Evolutionary conservation across 306 rosid genomes (phyloP).

Genomic region (Glycyrrhiza uralensis): DNA sequence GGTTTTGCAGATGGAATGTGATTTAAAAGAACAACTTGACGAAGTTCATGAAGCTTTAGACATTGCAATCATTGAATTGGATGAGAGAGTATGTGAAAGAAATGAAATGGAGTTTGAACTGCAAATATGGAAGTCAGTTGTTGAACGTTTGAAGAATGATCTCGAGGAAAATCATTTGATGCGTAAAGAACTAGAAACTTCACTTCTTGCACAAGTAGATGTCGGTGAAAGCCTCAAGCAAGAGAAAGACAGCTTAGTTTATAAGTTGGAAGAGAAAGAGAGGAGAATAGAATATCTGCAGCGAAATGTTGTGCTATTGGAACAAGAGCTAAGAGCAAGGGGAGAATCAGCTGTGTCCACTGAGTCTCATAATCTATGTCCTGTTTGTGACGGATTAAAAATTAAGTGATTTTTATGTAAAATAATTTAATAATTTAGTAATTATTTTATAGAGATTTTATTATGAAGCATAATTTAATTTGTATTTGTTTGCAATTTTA

Average conservation of each 20-base stretch:
- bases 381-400: too few relatives aligned
- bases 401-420: too few relatives aligned
- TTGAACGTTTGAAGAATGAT: slow-evolving; percentile 47
- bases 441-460: too few relatives aligned
- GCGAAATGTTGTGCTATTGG: slow-evolving; percentile 38
- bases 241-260: slow-evolving; percentile 40
- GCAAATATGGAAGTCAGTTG: slow-evolving; percentile 55
- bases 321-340: slow-evolving; percentile 36
- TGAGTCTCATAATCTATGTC: slow-evolving; percentile 13
- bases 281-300: slow-evolving; percentile 38
- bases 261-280: slow-evolving; percentile 44
- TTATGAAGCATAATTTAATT: too few relatives aligned
- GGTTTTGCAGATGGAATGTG: slow-evolving; percentile 29
- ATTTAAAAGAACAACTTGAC: slow-evolving; percentile 29
- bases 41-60: slow-evolving; percentile 48
- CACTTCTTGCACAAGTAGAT: slow-evolving; percentile 68
- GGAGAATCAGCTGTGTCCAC: slow-evolving; percentile 13
- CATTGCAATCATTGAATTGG: slow-evolving; percentile 43
- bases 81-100: slow-evolving; percentile 49
- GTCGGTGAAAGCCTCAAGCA: slow-evolving; percentile 56
- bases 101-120: slow-evolving; percentile 70
- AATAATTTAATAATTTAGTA: too few relatives aligned
- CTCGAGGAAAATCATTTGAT: slow-evolving; percentile 46
- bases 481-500: too few relatives aligned
- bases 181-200: slow-evolving; percentile 70